Evolutionary conservation across 202 grass and related monocot genomes (phyloP).

Genomic region (Elaeis oleifera): DNA sequence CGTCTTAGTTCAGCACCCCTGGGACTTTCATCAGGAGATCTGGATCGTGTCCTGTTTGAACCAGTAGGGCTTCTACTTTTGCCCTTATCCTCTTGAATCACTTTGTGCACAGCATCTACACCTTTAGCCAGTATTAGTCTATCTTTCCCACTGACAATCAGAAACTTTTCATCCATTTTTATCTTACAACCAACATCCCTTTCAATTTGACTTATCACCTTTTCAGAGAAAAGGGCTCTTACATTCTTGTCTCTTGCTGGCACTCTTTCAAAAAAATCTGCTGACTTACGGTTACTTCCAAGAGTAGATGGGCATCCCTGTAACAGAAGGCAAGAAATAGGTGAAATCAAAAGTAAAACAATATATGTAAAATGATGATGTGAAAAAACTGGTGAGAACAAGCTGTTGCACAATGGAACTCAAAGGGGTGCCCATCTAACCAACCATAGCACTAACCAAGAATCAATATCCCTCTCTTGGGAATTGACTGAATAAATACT

Average conservation of each 20-base stretch:
- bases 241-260: conserved; percentile 78
- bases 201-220: conserved; percentile 73
- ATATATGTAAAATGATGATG: background rate
- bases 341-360: conserved; percentile 5
- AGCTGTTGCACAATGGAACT: no score
- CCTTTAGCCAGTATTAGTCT: conserved; percentile 75
- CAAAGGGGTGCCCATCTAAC: no score
- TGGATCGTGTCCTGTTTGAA: conserved; percentile 43
- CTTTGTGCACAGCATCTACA: conserved; percentile 74
- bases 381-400: no score
- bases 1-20: conserved; percentile 33
- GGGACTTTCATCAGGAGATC: conserved; percentile 45
- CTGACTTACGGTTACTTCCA: conserved; percentile 64
- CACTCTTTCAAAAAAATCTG: conserved; percentile 83
- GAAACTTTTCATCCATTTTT: conserved; percentile 93
- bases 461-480: no score
- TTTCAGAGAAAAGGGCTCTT: conserved; percentile 66
- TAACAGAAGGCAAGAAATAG: conserved; percentile 6
- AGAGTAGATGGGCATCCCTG: conserved; percentile 97
- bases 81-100: conserved; percentile 78
- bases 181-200: conserved; percentile 87
- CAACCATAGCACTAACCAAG: no score
- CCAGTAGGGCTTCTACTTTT: conserved; percentile 49
- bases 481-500: no score
- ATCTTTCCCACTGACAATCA: conserved; percentile 90